These are phyloP conservation scores for Neurospora hispaniola DNA, from an alignment of 495 filamentous ascomycete species.

Conservation along the genomic window DNA sequence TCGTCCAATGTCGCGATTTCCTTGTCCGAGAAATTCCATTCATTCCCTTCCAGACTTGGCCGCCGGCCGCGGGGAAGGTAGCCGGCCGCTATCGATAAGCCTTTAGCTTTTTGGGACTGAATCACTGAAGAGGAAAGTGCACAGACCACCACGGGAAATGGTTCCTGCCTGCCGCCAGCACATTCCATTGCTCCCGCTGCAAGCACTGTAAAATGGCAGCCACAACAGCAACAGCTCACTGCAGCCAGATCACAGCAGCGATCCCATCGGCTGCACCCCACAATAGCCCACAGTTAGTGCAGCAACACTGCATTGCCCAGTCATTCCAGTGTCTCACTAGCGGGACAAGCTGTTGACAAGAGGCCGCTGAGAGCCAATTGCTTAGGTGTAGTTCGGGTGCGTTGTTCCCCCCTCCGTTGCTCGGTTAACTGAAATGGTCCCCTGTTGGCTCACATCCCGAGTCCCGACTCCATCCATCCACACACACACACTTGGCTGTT, in stretches of 20 bases:
- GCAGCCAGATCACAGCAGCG: not conserved
- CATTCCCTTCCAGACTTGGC: not conserved
- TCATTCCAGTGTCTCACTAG: not conserved
- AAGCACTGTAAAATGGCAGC: not conserved
- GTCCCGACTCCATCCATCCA: not conserved
- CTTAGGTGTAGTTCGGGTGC: too few relatives aligned
- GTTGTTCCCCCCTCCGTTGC: not conserved
- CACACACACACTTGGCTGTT: too few relatives aligned
- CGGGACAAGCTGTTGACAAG: not conserved
- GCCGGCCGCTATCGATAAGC: not conserved
- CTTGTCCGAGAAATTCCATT: not conserved
- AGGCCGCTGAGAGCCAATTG: not conserved
- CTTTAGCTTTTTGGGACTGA: too few relatives aligned
- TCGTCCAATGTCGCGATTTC: not conserved
- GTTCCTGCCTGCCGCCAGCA: not conserved
- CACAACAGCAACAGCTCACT: not conserved
- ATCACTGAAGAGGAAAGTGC: not conserved
- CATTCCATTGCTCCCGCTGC: not conserved
- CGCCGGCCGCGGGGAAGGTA: not conserved
- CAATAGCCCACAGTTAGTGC: not conserved
- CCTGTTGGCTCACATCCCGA: not conserved
- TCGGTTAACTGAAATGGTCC: not conserved
- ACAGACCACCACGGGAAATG: not conserved
- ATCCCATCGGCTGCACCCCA: not conserved
- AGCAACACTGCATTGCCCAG: not conserved